phyloP scores from a whole-genome alignment of 73 alveolate genomes.

The Blepharisma stoltei region DNA sequence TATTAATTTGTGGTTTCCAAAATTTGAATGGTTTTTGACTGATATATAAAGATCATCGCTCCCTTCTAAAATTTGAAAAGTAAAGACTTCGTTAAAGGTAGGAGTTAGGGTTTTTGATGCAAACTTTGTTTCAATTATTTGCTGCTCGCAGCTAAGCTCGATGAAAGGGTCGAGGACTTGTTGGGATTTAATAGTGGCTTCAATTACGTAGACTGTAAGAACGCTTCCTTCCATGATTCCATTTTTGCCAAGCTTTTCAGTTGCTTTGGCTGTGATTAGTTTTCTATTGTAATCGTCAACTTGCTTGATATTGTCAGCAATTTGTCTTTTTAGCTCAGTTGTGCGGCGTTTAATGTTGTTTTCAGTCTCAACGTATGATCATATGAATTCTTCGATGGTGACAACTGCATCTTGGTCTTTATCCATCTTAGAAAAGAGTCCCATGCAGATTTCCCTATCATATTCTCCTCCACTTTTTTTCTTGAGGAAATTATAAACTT shows the following conservation, averaged over 20 bases:
- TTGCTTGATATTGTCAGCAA: neutral
- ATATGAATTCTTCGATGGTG: slow-evolving; percentile 14
- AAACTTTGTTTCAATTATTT: too few species aligned
- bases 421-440: slow-evolving; percentile 10
- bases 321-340: neutral
- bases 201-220: neutral
- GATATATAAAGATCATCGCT: too few species aligned
- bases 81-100: too few species aligned
- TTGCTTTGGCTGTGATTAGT: neutral
- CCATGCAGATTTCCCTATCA: neutral
- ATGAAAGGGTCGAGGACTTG: too few species aligned
- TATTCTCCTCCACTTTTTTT: neutral
- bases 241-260: neutral
- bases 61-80: too few species aligned
- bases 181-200: too few species aligned
- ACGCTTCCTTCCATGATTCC: slow-evolving; percentile 18
- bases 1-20: too few species aligned
- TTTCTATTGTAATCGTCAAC: neutral
- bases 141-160: too few species aligned
- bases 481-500: neutral
- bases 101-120: too few species aligned
- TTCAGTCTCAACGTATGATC: neutral
- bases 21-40: too few species aligned
- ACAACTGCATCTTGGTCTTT: neutral
- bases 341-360: neutral